Evolutionary conservation across 306 rosid genomes (phyloP).

Genomic region (Gleditsia sinensis): DNA sequence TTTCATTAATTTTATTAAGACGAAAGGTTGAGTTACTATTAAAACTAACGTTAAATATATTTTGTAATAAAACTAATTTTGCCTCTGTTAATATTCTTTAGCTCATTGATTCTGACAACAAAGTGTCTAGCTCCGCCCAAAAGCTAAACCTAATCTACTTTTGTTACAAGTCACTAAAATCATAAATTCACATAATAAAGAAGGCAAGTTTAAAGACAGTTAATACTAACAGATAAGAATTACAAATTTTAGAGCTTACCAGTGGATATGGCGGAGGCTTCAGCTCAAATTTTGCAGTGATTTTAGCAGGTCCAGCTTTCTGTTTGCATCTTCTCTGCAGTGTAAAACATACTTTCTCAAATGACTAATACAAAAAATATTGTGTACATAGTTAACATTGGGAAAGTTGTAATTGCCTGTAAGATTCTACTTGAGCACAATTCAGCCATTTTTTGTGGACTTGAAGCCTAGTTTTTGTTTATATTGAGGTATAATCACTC

Average conservation of each 20-base stretch:
- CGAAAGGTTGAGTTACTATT: not conserved
- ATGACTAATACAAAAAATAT: not conserved
- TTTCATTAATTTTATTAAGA: not conserved
- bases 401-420: not conserved
- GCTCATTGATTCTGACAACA: too few species aligned
- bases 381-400: not conserved
- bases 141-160: not conserved
- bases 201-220: not conserved
- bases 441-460: not conserved
- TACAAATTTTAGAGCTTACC: constrained; percentile 49
- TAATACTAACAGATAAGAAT: not conserved
- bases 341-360: constrained; percentile 17
- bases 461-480: not conserved
- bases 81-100: not conserved
- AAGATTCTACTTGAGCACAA: not conserved
- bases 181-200: not conserved
- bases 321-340: constrained; percentile 53
- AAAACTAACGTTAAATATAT: too few species aligned
- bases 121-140: too few species aligned
- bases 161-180: not conserved
- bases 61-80: too few species aligned
- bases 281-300: constrained; percentile 66
- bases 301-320: constrained; percentile 38
- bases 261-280: constrained; percentile 88
- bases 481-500: not conserved